phyloP scores from a whole-genome alignment of 768 basidiomycete genomes.

The Pleurotus djamor region DNA sequence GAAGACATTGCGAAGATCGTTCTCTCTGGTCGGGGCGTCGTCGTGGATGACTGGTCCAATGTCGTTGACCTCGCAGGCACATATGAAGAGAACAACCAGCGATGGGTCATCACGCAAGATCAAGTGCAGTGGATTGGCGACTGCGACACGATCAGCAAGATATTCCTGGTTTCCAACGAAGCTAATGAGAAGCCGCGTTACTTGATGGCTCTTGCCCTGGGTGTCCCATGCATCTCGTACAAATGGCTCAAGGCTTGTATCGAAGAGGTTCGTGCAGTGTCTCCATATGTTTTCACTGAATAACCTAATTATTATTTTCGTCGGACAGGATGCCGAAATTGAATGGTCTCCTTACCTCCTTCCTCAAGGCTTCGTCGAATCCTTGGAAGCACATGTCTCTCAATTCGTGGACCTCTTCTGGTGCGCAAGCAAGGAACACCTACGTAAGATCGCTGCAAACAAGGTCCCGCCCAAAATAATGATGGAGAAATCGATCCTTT shows the following conservation, averaged over 20 bases:
- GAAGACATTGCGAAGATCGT: conserved; percentile 29
- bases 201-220: conserved; percentile 78
- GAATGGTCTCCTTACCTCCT: conserved; percentile 67
- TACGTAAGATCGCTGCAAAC: conserved; percentile 58
- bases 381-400: conserved; percentile 29
- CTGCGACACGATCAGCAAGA: conserved; percentile 37
- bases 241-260: conserved; percentile 50
- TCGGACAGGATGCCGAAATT: conserved; percentile 30
- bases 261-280: conserved; percentile 22
- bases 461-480: conserved; percentile 58
- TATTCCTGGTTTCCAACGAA: conserved; percentile 70
- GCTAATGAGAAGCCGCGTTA: conserved; percentile 75
- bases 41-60: conserved; percentile 62
- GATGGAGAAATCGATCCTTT: conserved; percentile 51
- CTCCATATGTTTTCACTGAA: not conserved
- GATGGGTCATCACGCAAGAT: conserved; percentile 49
- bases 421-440: conserved; percentile 46
- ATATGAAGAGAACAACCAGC: conserved; percentile 33
- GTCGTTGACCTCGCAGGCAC: conserved; percentile 57
- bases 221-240: conserved; percentile 75
- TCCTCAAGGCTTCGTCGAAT: conserved; percentile 53
- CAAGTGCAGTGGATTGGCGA: conserved; percentile 47
- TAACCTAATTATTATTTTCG: not conserved
- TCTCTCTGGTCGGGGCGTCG: conserved; percentile 50
- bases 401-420: conserved; percentile 49